Base-by-base conservation (phyloP, 768 basidiomycete genomes). In the Naematelia encephala region DNA sequence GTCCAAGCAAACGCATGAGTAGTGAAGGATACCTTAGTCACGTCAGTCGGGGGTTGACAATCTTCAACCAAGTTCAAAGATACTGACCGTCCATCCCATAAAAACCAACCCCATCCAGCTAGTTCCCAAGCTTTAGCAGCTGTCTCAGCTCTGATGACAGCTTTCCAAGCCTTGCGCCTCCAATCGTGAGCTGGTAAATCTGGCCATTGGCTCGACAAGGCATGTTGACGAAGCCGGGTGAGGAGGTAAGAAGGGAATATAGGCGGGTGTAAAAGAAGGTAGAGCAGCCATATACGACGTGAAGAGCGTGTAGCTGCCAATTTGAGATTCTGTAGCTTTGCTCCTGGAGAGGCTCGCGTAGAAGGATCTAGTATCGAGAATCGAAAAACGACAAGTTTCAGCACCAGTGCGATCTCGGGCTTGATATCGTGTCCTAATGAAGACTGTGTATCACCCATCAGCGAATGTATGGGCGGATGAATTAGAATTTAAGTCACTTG, bases 151-250 rank as follows among this genome's bases (percentile, higher is more conserved):
- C 82, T 81, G 14, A 82, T 82, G 12, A 94, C 79, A 0, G 81
- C 51, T 54, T 83, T 83, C 91, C 91, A 94, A 46, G 84, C 81
- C 72, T 82, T 85, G 29, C 87, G 84, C 42, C 88, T 82, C 62
- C 80, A 80, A 77, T 92, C 89, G 45, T 84, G 86, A 26, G 86
- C 84, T 1, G 92, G 92, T 2, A 88, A 84, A 73, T 96, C 92
- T 1, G 91, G 91, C 92, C 92, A 96, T 44, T 91, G 86, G 62
- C 81, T 80, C 1, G 90, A 90, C 21, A 96, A 80, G 0, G 90
- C 91, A 73, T 88, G 81, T 2, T 82, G 72, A 34, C 89, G 84
- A 49, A 93, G 67, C 50, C 89, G 87, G 42, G 81, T 82, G 71
- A 91, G 86, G 4, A 91, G 57, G 71, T 96, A 96, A 1, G 90